These are phyloP conservation scores for Saccharomycopsis fermentans DNA, from an alignment of 805 yeast genomes.

Conservation along the genomic window DNA sequence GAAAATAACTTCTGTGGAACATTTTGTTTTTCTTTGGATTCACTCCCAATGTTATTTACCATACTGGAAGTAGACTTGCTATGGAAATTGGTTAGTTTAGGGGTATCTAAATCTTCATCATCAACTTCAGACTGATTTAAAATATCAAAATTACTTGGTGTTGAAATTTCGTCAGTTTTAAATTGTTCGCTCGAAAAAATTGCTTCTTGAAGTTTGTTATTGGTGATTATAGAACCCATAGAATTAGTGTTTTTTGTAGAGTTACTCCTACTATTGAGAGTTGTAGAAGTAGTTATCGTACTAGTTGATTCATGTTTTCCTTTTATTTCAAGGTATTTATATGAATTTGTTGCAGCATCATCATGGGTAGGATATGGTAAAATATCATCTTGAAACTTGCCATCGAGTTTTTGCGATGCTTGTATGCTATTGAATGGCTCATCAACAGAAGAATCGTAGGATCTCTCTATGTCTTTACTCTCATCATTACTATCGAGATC, in stretches of 20 bases:
- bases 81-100: neutral
- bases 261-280: neutral
- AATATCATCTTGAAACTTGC: neutral
- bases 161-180: neutral
- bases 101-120: neutral
- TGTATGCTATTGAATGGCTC: neutral
- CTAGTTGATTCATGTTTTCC: neutral
- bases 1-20: neutral
- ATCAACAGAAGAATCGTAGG: neutral
- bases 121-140: neutral
- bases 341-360: neutral
- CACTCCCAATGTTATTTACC: neutral
- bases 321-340: neutral
- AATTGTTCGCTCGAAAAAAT: conserved; percentile 27
- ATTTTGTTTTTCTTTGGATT: neutral
- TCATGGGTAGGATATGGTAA: neutral
- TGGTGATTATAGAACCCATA: neutral
- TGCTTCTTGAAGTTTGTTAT: conserved; percentile 71
- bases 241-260: neutral
- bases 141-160: neutral
- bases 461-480: neutral
- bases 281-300: neutral
- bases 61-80: neutral
- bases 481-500: neutral
- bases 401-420: neutral